Evolutionary conservation across 257 asterid species (phyloP).

Genomic region (Fraxinus quadrangulata): DNA sequence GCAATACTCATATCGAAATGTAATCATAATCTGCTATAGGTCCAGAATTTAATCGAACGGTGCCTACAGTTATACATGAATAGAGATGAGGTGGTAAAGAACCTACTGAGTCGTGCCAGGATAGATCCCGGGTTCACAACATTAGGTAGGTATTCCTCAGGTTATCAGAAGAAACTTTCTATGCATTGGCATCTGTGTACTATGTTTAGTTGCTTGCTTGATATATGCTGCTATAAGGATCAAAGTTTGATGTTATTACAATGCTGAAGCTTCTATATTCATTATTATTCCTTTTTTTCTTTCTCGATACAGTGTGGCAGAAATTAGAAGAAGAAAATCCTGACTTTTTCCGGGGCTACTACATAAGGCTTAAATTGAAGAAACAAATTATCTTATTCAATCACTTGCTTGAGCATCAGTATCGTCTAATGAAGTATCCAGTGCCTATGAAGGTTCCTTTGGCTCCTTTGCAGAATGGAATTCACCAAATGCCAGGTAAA

Average conservation of each 20-base stretch:
- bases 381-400: constrained; percentile 87
- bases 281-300: constrained; percentile 11
- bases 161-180: constrained; percentile 6
- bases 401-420: constrained; percentile 87
- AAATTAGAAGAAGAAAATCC: constrained; percentile 96
- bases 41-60: constrained; percentile 88
- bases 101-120: constrained; percentile 88
- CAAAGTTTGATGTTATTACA: not conserved
- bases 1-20: constrained; percentile 3
- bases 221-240: not conserved
- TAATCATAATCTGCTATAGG: constrained; percentile 52
- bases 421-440: constrained; percentile 75
- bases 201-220: constrained; percentile 9
- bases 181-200: not conserved
- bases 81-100: constrained; percentile 89
- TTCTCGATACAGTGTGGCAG: constrained; percentile 75
- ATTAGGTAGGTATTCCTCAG: constrained; percentile 54
- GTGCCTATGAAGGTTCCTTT: constrained; percentile 75
- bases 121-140: constrained; percentile 98
- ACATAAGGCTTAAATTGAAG: constrained; percentile 90
- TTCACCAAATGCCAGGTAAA: constrained; percentile 83
- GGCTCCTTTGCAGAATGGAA: constrained; percentile 81
- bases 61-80: constrained; percentile 93
- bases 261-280: not conserved
- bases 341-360: constrained; percentile 85